A percentile compares a stretch with the other conserved stretches of the same genome.
Evolutionary conservation across 1,139 yeast species (phyloP).

Genomic region (Zygosaccharomyces pseudobailii): DNA sequence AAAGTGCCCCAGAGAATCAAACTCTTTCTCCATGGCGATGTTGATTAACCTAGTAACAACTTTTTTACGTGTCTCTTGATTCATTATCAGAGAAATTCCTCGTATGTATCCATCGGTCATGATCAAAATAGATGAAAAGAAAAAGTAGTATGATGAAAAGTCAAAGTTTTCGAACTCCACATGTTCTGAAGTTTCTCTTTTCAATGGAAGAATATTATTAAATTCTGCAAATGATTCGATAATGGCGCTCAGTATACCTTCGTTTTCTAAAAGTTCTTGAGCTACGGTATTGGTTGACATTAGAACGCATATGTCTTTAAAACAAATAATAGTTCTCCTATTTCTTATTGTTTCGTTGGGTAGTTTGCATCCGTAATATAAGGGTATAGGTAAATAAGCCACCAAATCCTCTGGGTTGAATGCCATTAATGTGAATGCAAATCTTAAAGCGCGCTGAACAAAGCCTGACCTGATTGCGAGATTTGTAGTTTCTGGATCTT

Average conservation of each 20-base stretch:
- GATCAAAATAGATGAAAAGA: constrained; percentile 61
- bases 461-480: constrained; percentile 60
- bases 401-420: constrained; percentile 61
- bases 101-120: constrained; percentile 46
- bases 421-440: constrained; percentile 49
- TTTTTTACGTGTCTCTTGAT: constrained; percentile 17
- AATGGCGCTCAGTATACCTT: constrained; percentile 41
- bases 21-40: constrained; percentile 20
- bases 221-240: constrained; percentile 61
- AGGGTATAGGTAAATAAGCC: constrained; percentile 58
- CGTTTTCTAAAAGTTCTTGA: constrained; percentile 40
- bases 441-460: constrained; percentile 27
- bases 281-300: constrained; percentile 63
- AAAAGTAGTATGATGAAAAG: constrained; percentile 74
- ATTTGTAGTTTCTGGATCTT: constrained; percentile 77
- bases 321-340: constrained; percentile 78
- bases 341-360: constrained; percentile 58
- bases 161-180: constrained; percentile 88
- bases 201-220: constrained; percentile 75
- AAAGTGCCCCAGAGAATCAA: constrained; percentile 21
- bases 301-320: constrained; percentile 78
- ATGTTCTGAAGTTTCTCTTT: constrained; percentile 74
- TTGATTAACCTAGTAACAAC: constrained; percentile 18
- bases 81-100: constrained; percentile 25
- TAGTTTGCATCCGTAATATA: constrained; percentile 43